phyloP scores from a whole-genome alignment of 176 grass and related monocot genomes.

The Oryza longistaminata region DNA sequence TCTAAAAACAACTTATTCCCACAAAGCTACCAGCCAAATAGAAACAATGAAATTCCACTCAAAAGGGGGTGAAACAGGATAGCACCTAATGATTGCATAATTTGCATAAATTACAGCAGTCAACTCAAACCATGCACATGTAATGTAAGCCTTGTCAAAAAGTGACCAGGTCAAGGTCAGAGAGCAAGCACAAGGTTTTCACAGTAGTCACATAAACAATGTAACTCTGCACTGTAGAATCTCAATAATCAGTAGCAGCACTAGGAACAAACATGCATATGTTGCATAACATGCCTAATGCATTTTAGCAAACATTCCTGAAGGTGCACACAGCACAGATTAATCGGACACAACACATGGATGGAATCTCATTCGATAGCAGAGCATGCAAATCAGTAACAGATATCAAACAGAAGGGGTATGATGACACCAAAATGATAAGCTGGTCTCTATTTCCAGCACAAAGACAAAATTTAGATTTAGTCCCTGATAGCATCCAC shows the following conservation, averaged over 20 bases:
- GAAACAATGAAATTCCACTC: neutral
- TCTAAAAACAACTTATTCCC: neutral
- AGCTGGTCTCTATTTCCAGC: constrained; percentile 39
- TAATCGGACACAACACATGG: neutral
- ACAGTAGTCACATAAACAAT: neutral
- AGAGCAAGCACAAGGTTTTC: neutral
- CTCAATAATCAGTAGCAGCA: neutral
- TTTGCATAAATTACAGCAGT: neutral
- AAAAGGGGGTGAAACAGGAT: no score
- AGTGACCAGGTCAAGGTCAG: neutral
- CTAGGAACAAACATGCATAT: no score
- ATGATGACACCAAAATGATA: constrained; percentile 9
- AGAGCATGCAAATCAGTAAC: constrained; percentile 9
- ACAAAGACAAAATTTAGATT: constrained; percentile 46
- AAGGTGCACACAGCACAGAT: neutral
- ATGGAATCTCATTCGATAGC: neutral
- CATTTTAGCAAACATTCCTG: neutral
- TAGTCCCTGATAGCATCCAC: constrained; percentile 23
- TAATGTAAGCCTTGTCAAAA: neutral
- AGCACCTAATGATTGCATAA: neutral
- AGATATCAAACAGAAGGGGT: constrained; percentile 11
- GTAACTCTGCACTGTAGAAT: neutral
- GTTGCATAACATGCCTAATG: neutral
- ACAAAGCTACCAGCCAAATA: neutral
- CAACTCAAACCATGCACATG: neutral